A percentile compares a stretch with the other conserved stretches of the same genome.
phyloP scores from a whole-genome alignment of 345 rosid species.

The Salix viminalis region DNA sequence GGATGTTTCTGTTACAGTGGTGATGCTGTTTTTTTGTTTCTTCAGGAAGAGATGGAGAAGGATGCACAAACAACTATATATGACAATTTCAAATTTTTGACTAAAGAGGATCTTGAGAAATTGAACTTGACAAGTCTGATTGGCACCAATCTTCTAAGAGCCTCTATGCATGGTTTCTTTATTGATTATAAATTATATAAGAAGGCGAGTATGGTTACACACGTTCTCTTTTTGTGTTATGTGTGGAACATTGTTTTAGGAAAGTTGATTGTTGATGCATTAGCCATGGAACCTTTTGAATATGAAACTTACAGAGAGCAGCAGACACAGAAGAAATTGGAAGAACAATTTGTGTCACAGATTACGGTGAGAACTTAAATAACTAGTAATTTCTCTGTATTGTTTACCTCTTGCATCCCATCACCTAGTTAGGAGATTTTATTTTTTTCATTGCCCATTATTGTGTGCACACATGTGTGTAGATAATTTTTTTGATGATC shows the following conservation, averaged over 20 bases:
- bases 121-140: slow-evolving; percentile 73
- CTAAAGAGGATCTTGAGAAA: slow-evolving; percentile 78
- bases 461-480: neutral
- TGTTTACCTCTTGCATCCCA: neutral
- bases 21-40: slow-evolving; percentile 12
- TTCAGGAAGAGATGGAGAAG: slow-evolving; percentile 95
- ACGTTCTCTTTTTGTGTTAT: neutral
- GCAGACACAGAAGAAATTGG: slow-evolving; percentile 60
- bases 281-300: no score
- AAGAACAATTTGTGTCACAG: slow-evolving; percentile 45
- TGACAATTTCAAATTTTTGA: slow-evolving; percentile 80
- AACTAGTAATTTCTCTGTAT: neutral
- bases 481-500: neutral
- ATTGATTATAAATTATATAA: slow-evolving; percentile 66
- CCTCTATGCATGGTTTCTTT: slow-evolving; percentile 90
- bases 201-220: slow-evolving; percentile 43
- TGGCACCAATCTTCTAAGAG: slow-evolving; percentile 86
- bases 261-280: neutral
- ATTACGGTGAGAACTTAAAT: slow-evolving; percentile 59
- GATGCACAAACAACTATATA: slow-evolving; percentile 71
- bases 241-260: neutral
- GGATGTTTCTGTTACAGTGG: neutral
- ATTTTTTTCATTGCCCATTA: neutral
- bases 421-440: neutral
- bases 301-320: slow-evolving; percentile 40